A percentile compares a stretch with the other conserved stretches of the same genome.
Conservation (phyloP, 2,329 filamentous ascomycete genomes). For the Tolypocladium pustulatum region DNA sequence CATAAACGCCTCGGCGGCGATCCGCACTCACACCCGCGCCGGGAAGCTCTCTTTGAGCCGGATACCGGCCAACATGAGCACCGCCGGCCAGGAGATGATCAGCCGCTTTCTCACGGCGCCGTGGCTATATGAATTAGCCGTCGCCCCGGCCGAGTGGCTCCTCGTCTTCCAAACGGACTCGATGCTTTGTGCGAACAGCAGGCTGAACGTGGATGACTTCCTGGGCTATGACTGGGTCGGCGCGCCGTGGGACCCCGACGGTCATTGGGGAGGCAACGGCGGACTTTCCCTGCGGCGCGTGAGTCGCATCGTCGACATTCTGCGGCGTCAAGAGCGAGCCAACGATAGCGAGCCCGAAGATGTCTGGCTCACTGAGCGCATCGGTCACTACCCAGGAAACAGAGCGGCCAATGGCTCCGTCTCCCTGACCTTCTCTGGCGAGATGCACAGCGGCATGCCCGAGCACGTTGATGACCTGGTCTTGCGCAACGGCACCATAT, state of each 20-base stretch:
- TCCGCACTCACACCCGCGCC: conserved; percentile 28
- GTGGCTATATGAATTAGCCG: conserved; percentile 39
- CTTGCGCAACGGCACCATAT: conserved; percentile 15
- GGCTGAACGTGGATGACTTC: conserved; percentile 35
- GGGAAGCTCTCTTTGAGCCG: conserved; percentile 40
- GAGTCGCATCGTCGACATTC: conserved; percentile 39
- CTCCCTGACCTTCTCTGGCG: conserved; percentile 38
- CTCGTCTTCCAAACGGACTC: conserved; percentile 45
- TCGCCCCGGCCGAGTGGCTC: conserved; percentile 41
- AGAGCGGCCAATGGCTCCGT: conserved; percentile 41
- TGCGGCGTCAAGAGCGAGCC: conserved; percentile 34
- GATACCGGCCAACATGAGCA: conserved; percentile 42
- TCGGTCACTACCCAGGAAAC: conserved; percentile 36
- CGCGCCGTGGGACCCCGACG: conserved; percentile 34
- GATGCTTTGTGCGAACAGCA: conserved; percentile 43
- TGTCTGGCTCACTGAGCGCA: conserved; percentile 42
- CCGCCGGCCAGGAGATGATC: conserved; percentile 39
- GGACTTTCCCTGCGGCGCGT: conserved; percentile 42
- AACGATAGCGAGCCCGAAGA: conserved; percentile 40
- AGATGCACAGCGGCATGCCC: conserved; percentile 28
- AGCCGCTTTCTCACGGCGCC: conserved; percentile 39
- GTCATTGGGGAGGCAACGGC: conserved; percentile 38
- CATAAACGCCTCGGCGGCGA: conserved; percentile 34
- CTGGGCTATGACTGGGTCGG: conserved; percentile 44
- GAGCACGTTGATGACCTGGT: conserved; percentile 9